phyloP scores from a whole-genome alignment of 73 alveolate genomes.

The Halteria grandinella region DNA sequence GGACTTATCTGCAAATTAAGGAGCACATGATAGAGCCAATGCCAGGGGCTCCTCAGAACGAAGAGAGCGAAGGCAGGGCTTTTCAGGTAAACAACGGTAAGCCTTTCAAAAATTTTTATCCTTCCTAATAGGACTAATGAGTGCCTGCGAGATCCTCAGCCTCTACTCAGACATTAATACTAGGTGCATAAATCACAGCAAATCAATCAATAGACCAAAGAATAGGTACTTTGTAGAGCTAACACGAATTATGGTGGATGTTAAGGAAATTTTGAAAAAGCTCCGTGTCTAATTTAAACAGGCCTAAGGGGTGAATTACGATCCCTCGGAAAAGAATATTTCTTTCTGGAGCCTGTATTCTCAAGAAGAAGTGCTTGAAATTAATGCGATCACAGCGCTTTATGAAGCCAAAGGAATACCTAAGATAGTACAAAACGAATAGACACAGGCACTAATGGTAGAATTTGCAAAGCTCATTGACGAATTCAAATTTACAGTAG shows the following conservation, averaged over 20 bases:
- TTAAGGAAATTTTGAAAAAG: not conserved
- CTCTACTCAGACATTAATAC: constrained; percentile 27
- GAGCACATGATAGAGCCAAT: constrained; percentile 28
- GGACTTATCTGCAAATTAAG: constrained; percentile 1
- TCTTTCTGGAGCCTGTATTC: constrained; percentile 17
- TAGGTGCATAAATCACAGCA: constrained; percentile 8
- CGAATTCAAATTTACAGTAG: not conserved
- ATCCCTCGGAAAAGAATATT: not conserved
- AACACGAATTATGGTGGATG: constrained; percentile 11
- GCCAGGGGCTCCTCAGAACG: too few species aligned
- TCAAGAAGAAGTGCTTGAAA: constrained; percentile 15
- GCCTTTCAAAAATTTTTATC: too few species aligned
- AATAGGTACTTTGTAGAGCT: constrained; percentile 8
- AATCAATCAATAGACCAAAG: not conserved
- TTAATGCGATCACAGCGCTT: not conserved
- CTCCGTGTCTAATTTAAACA: not conserved
- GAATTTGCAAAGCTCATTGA: not conserved
- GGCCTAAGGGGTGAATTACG: constrained; percentile 5
- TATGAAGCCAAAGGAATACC: constrained; percentile 6
- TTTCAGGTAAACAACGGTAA: too few species aligned
- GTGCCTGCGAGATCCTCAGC: constrained; percentile 24
- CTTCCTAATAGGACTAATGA: constrained; percentile 30
- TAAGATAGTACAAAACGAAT: not conserved
- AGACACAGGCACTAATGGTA: not conserved
- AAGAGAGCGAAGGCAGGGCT: too few species aligned